Percentiles rank a stretch among this genome's conserved stretches.
Evolutionary conservation across 768 basidiomycete genomes (phyloP).

Genomic region (Boletus insuetus): DNA sequence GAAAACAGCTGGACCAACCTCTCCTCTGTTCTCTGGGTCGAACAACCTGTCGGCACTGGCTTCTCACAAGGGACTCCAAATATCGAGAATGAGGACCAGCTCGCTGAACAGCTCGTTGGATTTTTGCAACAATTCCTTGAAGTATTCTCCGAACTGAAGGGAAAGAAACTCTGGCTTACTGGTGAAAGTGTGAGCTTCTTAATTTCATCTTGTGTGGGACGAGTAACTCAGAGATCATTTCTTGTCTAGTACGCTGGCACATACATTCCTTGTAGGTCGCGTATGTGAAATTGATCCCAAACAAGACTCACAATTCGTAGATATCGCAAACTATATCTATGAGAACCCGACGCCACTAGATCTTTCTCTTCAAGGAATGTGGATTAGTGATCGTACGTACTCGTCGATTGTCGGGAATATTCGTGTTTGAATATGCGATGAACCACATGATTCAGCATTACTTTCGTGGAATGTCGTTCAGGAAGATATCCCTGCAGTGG

Average conservation of each 20-base stretch:
- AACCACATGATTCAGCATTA: constrained; percentile 38
- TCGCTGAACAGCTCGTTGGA: constrained; percentile 51
- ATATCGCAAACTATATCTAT: constrained; percentile 75
- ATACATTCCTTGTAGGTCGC: constrained; percentile 55
- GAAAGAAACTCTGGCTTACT: constrained; percentile 64
- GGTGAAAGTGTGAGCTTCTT: constrained; percentile 66
- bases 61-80: constrained; percentile 70
- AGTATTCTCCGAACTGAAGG: constrained; percentile 70
- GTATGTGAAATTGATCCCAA: neutral
- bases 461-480: constrained; percentile 66
- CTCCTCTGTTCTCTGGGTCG: constrained; percentile 70
- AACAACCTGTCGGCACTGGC: constrained; percentile 79
- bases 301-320: constrained; percentile 31
- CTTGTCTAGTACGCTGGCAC: constrained; percentile 62
- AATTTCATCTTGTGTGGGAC: neutral
- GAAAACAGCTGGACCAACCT: constrained; percentile 79
- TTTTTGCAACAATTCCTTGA: constrained; percentile 76
- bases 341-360: constrained; percentile 51
- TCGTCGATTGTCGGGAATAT: neutral
- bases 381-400: constrained; percentile 67
- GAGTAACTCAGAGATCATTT: neutral
- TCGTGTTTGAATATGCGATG: neutral
- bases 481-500: constrained; percentile 66
- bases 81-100: constrained; percentile 53
- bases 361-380: constrained; percentile 64